These are phyloP conservation scores for Polychaeton citri DNA, from an alignment of 2,329 filamentous ascomycete genomes.

Conservation along the genomic window DNA sequence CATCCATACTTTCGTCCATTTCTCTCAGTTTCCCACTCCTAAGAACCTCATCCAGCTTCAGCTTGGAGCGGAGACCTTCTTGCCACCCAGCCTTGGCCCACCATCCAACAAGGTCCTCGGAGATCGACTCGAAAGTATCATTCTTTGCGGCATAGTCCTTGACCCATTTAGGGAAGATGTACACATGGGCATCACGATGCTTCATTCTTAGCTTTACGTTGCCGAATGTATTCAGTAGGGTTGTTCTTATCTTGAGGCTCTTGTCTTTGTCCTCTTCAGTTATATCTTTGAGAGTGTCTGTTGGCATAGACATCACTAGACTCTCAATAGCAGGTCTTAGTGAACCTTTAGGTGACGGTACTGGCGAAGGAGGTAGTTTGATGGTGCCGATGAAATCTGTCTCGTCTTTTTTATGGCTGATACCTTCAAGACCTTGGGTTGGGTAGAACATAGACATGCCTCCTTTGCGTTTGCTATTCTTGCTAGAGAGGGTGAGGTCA, in stretches of 20 bases:
- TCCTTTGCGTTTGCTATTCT: constrained; percentile 52
- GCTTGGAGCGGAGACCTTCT: constrained; percentile 61
- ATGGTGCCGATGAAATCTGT: constrained; percentile 81
- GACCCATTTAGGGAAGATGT: constrained; percentile 86
- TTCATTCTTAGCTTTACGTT: constrained; percentile 68
- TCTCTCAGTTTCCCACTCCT: constrained; percentile 22
- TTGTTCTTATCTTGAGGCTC: constrained; percentile 59
- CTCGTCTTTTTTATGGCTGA: constrained; percentile 72
- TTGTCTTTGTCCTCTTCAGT: constrained; percentile 60
- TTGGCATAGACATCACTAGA: constrained; percentile 74
- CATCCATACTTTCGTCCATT: constrained; percentile 15
- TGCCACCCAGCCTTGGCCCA: constrained; percentile 96
- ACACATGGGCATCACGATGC: constrained; percentile 84
- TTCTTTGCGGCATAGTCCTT: constrained; percentile 71
- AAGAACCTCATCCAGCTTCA: constrained; percentile 57
- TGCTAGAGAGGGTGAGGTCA: constrained; percentile 34
- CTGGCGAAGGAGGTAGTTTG: constrained; percentile 45
- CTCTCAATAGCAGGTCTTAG: constrained; percentile 58
- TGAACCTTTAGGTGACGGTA: constrained; percentile 49
- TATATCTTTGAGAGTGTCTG: constrained; percentile 75
- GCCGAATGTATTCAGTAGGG: constrained; percentile 58
- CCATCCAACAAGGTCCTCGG: constrained; percentile 85
- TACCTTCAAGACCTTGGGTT: constrained; percentile 55
- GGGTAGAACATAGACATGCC: constrained; percentile 86
- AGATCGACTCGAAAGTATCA: constrained; percentile 71